Evolutionary conservation across 257 asterid genomes (phyloP), one percentile per base, ranked within the genome.

Genomic region (Catharanthus roseus): DNA sequence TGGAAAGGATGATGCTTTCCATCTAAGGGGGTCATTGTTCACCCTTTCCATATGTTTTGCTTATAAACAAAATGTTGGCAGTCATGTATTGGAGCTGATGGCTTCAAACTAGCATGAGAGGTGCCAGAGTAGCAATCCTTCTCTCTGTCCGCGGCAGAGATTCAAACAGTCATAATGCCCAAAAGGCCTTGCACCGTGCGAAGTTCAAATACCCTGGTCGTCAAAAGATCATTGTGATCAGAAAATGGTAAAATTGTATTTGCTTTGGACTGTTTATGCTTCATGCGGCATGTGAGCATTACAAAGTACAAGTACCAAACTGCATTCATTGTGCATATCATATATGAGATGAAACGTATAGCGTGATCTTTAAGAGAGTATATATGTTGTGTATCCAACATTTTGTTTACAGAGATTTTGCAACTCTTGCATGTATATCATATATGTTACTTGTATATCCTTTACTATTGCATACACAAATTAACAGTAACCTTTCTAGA

Each of bases 71-170:
- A n/a, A 79, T 79, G 83, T 38, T 79, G 56, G n/a, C n/a, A n/a
- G n/a, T 79, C 83, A 0, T 79, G 83, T 50, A 80, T 80, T 41
- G 83, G 83, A 58, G 83, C 83, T 23, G 83, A 79, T 53, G 80
- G 72, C 79, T 75, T 69, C 79, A 75, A 61, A 75, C 79, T 36
- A 74, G 79, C 47, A 75, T 75, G 79, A 69, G 79, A 29, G 77
- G 81, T 58, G 81, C 81, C 4, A 77, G 77, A 38, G 81, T 77
- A 18, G 74, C 81, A 44, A 77, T 77, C 42, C 81, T 77, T 55
- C 77, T 72, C 54, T 77, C 80, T 10, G 80, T 71, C 1, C 76
- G 79, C 36, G 70, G 82, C 71, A 74, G 64, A 36, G 83, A 75
- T 60, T 41, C 62, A 1, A 58, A 55, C 56, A 39, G 73, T 26